A percentile compares a stretch with the other conserved stretches of the same genome.
phyloP scores from a whole-genome alignment of 176 grass and related monocot genomes.

The Puccinellia tenuiflora region DNA sequence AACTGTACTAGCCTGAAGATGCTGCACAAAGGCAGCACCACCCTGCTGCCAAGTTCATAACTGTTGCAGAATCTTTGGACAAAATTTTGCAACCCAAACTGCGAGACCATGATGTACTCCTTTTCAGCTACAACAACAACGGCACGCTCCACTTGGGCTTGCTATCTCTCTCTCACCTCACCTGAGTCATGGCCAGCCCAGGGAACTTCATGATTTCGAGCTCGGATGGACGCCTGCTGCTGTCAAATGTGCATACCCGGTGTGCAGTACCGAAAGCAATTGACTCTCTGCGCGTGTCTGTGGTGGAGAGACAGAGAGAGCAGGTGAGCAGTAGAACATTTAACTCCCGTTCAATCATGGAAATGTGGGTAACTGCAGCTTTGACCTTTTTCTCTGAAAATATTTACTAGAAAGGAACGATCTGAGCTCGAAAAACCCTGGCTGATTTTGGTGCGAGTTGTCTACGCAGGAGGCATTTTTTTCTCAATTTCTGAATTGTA shows the following conservation, averaged over 20 bases:
- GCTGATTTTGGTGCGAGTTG: not conserved
- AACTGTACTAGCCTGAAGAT: not conserved
- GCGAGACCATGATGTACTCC: not conserved
- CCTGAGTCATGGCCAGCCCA: not conserved
- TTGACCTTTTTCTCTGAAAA: not conserved
- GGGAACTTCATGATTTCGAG: conserved; percentile 13
- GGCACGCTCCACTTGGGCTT: not conserved
- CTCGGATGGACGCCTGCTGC: not conserved
- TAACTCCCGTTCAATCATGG: not conserved
- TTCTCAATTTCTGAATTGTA: no score
- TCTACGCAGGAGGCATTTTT: no score
- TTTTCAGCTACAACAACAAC: conserved; percentile 1
- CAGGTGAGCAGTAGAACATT: conserved; percentile 21
- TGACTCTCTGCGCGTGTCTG: not conserved
- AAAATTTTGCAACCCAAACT: conserved; percentile 11
- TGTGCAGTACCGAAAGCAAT: not conserved
- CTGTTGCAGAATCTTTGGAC: conserved; percentile 22
- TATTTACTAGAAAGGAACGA: no score
- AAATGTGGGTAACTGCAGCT: not conserved
- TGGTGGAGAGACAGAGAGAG: not conserved
- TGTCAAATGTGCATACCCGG: not conserved
- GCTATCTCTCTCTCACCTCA: not conserved
- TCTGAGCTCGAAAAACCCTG: no score
- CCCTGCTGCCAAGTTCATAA: not conserved
- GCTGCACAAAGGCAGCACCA: conserved; percentile 2